Percentiles rank a stretch among this genome's conserved stretches.
These are phyloP conservation scores for Xylaria sp. DNA, from an alignment of 2,329 filamentous ascomycete genomes.

Conservation along the genomic window DNA sequence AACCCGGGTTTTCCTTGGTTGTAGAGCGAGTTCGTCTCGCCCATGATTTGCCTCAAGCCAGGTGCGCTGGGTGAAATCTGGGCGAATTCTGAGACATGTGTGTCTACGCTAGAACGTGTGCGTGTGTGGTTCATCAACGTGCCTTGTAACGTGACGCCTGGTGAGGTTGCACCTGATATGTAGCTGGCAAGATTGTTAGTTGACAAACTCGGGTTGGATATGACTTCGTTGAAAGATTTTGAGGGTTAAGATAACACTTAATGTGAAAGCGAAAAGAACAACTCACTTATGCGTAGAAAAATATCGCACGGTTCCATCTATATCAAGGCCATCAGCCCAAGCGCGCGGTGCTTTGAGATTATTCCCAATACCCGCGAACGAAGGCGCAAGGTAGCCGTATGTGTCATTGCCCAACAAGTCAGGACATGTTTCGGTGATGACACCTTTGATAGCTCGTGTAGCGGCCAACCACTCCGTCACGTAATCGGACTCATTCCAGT, in stretches of 20 bases:
- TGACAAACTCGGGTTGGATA: background rate
- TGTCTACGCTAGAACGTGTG: slow-evolving; percentile 59
- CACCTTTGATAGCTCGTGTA: slow-evolving; percentile 58
- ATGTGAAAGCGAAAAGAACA: background rate
- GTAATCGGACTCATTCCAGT: slow-evolving; percentile 65
- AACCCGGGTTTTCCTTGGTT: slow-evolving; percentile 69
- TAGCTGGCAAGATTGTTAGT: slow-evolving; percentile 57
- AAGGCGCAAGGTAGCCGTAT: slow-evolving; percentile 67
- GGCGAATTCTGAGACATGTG: slow-evolving; percentile 60
- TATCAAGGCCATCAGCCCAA: slow-evolving; percentile 65
- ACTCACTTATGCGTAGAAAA: slow-evolving; percentile 70
- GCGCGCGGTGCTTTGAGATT: slow-evolving; percentile 60
- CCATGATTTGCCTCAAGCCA: slow-evolving; percentile 65
- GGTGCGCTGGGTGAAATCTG: slow-evolving; percentile 50
- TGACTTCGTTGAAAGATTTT: background rate
- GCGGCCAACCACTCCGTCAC: slow-evolving; percentile 68
- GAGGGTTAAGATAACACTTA: background rate
- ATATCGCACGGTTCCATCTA: slow-evolving; percentile 59
- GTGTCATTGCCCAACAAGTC: slow-evolving; percentile 54
- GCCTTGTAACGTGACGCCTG: slow-evolving; percentile 68
- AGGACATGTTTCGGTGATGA: slow-evolving; percentile 61
- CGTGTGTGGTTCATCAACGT: slow-evolving; percentile 72
- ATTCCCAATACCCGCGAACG: slow-evolving; percentile 64
- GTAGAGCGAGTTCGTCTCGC: slow-evolving; percentile 71
- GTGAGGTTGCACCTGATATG: slow-evolving; percentile 67